These are phyloP conservation scores for Diaporthe ampelina DNA, from an alignment of 2,329 filamentous ascomycete species.

Conservation along the genomic window DNA sequence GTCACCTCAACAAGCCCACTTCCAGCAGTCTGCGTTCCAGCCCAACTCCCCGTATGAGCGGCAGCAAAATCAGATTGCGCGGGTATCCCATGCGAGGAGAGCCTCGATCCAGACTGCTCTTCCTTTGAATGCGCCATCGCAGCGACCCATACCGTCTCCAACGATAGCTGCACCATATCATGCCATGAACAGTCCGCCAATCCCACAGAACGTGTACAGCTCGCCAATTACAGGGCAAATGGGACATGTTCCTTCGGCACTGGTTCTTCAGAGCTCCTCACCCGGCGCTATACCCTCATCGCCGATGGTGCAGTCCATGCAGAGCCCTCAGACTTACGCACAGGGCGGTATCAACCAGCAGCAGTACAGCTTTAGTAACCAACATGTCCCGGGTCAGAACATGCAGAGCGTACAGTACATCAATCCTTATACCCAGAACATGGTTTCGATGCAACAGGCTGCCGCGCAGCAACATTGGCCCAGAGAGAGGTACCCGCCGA, in stretches of 20 bases:
- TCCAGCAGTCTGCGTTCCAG: conserved; percentile 5
- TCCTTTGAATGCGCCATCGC: not conserved
- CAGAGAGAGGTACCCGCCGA: not conserved
- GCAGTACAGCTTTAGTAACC: conserved; percentile 12
- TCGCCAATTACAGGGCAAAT: not conserved
- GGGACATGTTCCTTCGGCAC: not conserved
- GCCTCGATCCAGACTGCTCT: conserved; percentile 6
- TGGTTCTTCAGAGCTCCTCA: conserved; percentile 17
- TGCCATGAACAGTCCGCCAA: not conserved
- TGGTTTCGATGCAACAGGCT: conserved; percentile 8
- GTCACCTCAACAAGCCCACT: not conserved
- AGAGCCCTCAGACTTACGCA: conserved; percentile 16
- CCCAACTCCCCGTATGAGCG: conserved; percentile 21
- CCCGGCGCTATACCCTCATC: not conserved
- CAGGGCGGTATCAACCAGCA: conserved; percentile 7
- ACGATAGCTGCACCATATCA: not conserved
- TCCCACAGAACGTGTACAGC: not conserved
- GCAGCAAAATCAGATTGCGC: conserved; percentile 26
- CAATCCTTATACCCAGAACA: not conserved
- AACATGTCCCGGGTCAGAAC: not conserved
- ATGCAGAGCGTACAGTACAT: conserved; percentile 21
- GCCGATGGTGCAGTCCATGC: conserved; percentile 26
- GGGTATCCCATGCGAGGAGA: not conserved
- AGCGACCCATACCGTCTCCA: conserved; percentile 18
- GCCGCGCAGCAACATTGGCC: conserved; percentile 18